phyloP scores from a whole-genome alignment of 371 early-diverging fungal genomes.

The Actinomucor elegans region DNA sequence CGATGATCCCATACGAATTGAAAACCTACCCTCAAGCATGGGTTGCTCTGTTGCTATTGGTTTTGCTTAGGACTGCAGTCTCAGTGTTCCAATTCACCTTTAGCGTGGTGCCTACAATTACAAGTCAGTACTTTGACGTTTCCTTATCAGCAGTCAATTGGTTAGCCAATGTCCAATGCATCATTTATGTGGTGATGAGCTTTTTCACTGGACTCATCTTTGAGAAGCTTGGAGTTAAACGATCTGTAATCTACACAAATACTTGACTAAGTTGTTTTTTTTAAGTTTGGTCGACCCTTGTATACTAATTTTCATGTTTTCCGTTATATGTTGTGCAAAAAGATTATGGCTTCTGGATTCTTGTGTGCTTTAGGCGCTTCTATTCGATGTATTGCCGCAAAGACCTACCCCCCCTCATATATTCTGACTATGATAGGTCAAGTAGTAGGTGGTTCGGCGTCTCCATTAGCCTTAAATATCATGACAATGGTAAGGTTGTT shows the following conservation, averaged over 20 bases:
- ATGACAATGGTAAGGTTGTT: slow-evolving; percentile 40
- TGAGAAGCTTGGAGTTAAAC: slow-evolving; percentile 31
- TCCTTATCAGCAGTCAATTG: slow-evolving; percentile 36
- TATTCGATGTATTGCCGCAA: slow-evolving; percentile 50
- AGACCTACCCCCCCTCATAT: slow-evolving; percentile 26
- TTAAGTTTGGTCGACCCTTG: no score
- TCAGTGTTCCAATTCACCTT: slow-evolving; percentile 38
- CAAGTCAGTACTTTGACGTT: slow-evolving; percentile 22
- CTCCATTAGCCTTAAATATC: slow-evolving; percentile 61
- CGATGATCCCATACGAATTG: background rate
- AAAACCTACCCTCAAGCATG: slow-evolving; percentile 43
- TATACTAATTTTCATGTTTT: no score
- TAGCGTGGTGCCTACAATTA: slow-evolving; percentile 28
- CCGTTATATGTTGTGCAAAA: background rate
- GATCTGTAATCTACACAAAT: slow-evolving; percentile 27
- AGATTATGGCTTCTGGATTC: slow-evolving; percentile 50
- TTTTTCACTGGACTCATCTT: slow-evolving; percentile 35
- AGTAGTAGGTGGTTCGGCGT: slow-evolving; percentile 51
- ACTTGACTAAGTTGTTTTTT: background rate
- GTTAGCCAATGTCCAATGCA: slow-evolving; percentile 34
- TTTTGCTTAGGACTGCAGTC: slow-evolving; percentile 27
- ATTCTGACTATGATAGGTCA: slow-evolving; percentile 55
- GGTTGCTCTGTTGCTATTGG: slow-evolving; percentile 28
- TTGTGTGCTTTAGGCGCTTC: slow-evolving; percentile 49
- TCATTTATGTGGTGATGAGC: slow-evolving; percentile 32